Percentiles rank a stretch among this genome's conserved stretches.
phyloP scores from a whole-genome alignment of 2,329 filamentous ascomycete species.

The Botryotinia narcissicola region DNA sequence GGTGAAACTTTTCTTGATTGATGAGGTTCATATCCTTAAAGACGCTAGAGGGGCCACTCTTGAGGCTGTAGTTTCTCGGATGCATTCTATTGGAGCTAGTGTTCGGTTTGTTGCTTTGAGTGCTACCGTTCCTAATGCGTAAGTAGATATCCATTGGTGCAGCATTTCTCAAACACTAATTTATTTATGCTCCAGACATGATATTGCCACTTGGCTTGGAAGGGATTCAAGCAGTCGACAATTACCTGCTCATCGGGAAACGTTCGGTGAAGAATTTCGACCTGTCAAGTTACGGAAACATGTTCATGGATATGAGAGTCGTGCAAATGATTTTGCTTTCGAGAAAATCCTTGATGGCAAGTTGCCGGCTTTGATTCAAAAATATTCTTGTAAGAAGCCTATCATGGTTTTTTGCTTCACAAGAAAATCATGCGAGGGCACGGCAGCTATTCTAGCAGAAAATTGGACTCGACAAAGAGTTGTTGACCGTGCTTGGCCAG shows the following conservation, averaged over 20 bases:
- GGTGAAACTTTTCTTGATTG: constrained; percentile 77
- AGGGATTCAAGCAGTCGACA: constrained; percentile 57
- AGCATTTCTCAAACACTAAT: background rate
- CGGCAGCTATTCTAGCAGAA: constrained; percentile 64
- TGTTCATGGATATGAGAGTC: constrained; percentile 67
- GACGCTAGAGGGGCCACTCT: constrained; percentile 75
- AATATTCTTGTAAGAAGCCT: constrained; percentile 68
- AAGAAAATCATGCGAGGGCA: constrained; percentile 64
- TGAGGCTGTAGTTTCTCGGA: constrained; percentile 80
- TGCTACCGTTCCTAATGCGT: constrained; percentile 78
- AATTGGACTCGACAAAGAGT: constrained; percentile 57
- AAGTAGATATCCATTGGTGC: background rate
- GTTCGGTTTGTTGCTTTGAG: constrained; percentile 80
- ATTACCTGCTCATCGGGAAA: constrained; percentile 63
- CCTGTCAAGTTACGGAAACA: constrained; percentile 74
- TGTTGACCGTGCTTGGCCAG: constrained; percentile 60
- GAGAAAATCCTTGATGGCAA: constrained; percentile 67
- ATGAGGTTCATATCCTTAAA: constrained; percentile 85
- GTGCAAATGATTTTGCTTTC: constrained; percentile 70
- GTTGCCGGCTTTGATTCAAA: constrained; percentile 63
- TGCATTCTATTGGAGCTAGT: constrained; percentile 75
- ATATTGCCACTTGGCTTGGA: constrained; percentile 79
- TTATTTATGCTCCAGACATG: constrained; percentile 42
- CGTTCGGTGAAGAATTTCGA: constrained; percentile 76
- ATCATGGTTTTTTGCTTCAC: constrained; percentile 84